phyloP scores from a whole-genome alignment of 805 yeast species.

The Ogataea methanolica region DNA sequence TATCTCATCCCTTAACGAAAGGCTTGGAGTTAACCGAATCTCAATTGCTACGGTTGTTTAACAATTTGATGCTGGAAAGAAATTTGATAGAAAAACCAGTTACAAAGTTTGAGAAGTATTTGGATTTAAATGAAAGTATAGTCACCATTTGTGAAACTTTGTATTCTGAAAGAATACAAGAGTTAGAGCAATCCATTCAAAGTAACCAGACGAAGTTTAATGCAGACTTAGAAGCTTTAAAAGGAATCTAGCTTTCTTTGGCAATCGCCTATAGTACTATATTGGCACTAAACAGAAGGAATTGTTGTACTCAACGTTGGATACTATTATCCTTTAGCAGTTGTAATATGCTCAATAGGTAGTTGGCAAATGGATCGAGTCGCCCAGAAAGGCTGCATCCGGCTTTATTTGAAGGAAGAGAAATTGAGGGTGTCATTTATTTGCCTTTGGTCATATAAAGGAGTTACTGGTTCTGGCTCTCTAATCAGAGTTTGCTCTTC shows the following conservation, averaged over 20 bases:
- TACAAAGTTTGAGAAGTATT: conserved; percentile 7
- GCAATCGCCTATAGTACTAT: too few relatives aligned
- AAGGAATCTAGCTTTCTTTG: neutral
- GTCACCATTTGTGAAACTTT: conserved; percentile 20
- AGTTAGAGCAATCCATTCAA: conserved; percentile 16
- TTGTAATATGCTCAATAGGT: too few relatives aligned
- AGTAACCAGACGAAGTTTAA: conserved; percentile 13
- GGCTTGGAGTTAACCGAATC: conserved; percentile 10
- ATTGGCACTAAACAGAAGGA: too few relatives aligned
- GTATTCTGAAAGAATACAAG: conserved; percentile 17
- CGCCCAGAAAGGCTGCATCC: too few relatives aligned
- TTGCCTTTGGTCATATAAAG: too few relatives aligned
- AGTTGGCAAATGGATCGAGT: too few relatives aligned
- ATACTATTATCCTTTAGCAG: too few relatives aligned
- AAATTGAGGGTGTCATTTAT: too few relatives aligned
- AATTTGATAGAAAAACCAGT: conserved; percentile 7
- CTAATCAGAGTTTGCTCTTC: too few relatives aligned
- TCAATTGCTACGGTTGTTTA: conserved; percentile 15
- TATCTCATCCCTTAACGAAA: conserved; percentile 23
- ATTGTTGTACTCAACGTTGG: too few relatives aligned
- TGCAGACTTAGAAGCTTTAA: neutral
- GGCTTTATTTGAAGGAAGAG: too few relatives aligned
- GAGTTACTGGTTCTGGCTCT: too few relatives aligned
- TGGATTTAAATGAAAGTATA: conserved; percentile 15
- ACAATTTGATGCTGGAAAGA: conserved; percentile 15